A percentile compares a stretch with the other conserved stretches of the same genome.
phyloP scores from a whole-genome alignment of 164 flowering plant genomes.

The Berberis vulgaris region DNA sequence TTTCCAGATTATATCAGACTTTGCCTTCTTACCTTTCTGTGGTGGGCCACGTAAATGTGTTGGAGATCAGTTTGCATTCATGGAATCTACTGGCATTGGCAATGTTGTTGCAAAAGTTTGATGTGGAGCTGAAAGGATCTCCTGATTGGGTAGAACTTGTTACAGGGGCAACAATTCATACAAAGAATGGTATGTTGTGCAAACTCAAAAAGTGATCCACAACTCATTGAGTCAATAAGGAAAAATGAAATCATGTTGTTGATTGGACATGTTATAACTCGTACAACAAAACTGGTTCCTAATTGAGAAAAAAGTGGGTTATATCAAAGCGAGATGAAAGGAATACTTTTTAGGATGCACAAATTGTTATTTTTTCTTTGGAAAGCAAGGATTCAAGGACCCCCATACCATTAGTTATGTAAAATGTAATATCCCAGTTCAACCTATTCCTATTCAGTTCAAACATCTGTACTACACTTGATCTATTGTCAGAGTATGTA shows the following conservation, averaged over 20 bases:
- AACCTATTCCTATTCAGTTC: no score
- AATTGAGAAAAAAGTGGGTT: no score
- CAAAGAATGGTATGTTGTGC: constrained; percentile 91
- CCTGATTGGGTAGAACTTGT: constrained; percentile 83
- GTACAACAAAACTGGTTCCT: no score
- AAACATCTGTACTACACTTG: no score
- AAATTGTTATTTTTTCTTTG: no score
- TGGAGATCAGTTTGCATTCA: constrained; percentile 96
- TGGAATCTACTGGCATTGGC: constrained; percentile 90
- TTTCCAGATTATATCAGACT: constrained; percentile 73
- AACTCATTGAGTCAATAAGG: background rate
- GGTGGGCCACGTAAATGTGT: constrained; percentile 97
- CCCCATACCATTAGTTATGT: no score
- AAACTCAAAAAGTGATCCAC: constrained; percentile 52
- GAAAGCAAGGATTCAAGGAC: no score
- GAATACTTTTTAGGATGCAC: no score
- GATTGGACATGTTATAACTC: no score
- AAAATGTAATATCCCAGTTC: no score
- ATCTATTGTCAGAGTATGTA: no score
- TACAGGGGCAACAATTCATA: constrained; percentile 94
- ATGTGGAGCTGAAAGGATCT: constrained; percentile 66
- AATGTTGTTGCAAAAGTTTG: constrained; percentile 75
- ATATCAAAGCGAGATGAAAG: no score
- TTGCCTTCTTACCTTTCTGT: constrained; percentile 91
- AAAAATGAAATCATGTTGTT: background rate